phyloP scores from a whole-genome alignment of 345 rosid species.

The Iberis pinnata region DNA sequence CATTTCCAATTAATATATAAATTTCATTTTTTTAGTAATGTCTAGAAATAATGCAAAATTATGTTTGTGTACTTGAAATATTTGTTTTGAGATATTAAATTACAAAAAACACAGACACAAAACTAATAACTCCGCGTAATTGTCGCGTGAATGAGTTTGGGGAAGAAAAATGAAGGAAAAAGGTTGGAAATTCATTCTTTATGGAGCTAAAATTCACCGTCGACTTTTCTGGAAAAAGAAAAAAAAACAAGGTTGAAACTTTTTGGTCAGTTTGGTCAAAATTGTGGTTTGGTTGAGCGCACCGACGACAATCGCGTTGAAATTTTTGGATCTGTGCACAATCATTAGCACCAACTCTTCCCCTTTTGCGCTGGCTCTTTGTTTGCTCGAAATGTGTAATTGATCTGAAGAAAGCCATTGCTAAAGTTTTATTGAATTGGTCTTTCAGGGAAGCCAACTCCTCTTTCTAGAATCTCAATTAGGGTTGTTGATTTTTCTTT shows the following conservation, averaged over 20 bases:
- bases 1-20: no score
- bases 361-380: constrained; percentile 26
- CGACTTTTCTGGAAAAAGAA: no score
- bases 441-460: constrained; percentile 18
- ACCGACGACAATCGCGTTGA: constrained; percentile 25
- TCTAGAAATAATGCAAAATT: no score
- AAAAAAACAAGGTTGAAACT: background rate
- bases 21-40: no score
- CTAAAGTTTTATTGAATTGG: constrained; percentile 10
- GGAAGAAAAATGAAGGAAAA: no score
- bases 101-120: no score
- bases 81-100: no score
- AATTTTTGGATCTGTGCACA: constrained; percentile 22
- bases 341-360: constrained; percentile 27
- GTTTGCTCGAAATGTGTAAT: constrained; percentile 4
- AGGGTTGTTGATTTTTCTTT: constrained; percentile 18
- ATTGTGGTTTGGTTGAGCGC: constrained; percentile 25
- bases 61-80: no score
- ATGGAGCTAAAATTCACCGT: no score
- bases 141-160: no score
- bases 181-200: no score
- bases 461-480: constrained; percentile 10
- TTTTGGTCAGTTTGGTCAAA: constrained; percentile 34
- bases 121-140: no score
- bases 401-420: constrained; percentile 5